Evolutionary conservation across 345 rosid genomes (phyloP).

Genomic region (Acer negundo): DNA sequence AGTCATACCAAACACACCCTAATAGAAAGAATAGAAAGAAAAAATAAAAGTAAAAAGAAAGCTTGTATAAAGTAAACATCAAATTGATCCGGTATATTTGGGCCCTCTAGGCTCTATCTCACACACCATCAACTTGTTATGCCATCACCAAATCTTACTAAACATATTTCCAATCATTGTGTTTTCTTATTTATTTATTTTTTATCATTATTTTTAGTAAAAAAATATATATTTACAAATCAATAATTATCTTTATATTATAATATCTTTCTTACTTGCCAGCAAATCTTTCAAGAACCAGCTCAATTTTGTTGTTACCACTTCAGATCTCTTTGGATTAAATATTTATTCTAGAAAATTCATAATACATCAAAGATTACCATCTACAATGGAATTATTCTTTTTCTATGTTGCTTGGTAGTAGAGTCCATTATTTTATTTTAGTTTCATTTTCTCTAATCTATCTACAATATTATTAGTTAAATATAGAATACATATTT

Average conservation of each 20-base stretch:
- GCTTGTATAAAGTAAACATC: background rate
- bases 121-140: background rate
- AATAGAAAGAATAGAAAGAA: too few relatives aligned
- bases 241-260: slow-evolving; percentile 1
- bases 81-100: background rate
- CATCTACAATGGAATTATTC: background rate
- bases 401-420: too few relatives aligned
- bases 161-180: too few relatives aligned
- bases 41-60: too few relatives aligned
- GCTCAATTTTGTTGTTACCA: background rate
- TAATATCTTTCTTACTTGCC: background rate
- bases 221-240: background rate
- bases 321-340: too few relatives aligned
- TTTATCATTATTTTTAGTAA: too few relatives aligned
- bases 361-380: background rate
- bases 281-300: background rate
- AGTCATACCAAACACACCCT: too few relatives aligned
- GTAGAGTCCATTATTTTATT: too few relatives aligned
- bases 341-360: background rate
- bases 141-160: background rate
- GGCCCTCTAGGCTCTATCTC: background rate
- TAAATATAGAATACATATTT: too few relatives aligned
- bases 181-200: background rate
- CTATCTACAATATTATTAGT: too few relatives aligned
- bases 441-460: too few relatives aligned